phyloP scores from a whole-genome alignment of 495 filamentous ascomycete genomes.

The Immersiella caudata region DNA sequence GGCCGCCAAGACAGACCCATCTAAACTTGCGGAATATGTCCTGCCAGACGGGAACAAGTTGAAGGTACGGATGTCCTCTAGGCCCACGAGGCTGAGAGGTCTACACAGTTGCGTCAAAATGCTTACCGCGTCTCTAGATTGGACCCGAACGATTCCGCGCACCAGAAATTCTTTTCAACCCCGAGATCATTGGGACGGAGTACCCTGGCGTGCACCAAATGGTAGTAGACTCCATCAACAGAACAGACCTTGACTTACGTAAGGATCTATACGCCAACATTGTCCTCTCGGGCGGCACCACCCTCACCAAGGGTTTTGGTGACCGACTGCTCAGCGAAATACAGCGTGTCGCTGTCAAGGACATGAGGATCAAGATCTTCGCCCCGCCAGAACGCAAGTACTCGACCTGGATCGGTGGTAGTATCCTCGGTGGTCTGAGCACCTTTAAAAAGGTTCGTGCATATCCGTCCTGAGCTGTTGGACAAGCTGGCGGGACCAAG shows the following conservation, averaged over 20 bases:
- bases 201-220: conserved; percentile 98
- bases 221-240: conserved; percentile 91
- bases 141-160: conserved; percentile 92
- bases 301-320: conserved; percentile 86
- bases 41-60: conserved; percentile 92
- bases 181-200: conserved; percentile 94
- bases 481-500: background rate
- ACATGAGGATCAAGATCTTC: conserved; percentile 99
- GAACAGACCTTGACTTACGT: conserved; percentile 95
- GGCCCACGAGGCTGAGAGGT: background rate
- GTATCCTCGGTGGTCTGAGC: conserved; percentile 94
- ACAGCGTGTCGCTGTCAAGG: conserved; percentile 89
- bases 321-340: conserved; percentile 90
- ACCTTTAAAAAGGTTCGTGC: conserved; percentile 91
- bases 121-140: conserved; percentile 54
- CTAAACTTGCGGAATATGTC: conserved; percentile 80
- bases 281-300: conserved; percentile 92
- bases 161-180: conserved; percentile 96
- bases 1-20: conserved; percentile 59
- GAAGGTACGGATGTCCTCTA: conserved; percentile 59
- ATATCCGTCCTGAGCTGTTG: conserved; percentile 5
- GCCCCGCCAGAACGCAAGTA: conserved; percentile 97
- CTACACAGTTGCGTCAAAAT: background rate
- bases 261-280: conserved; percentile 95
- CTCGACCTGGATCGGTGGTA: conserved; percentile 97